A percentile compares a stretch with the other conserved stretches of the same genome.
These are phyloP conservation scores for Heterobasidion irregulare DNA, from an alignment of 1,284 basidiomycete species.

Conservation along the genomic window DNA sequence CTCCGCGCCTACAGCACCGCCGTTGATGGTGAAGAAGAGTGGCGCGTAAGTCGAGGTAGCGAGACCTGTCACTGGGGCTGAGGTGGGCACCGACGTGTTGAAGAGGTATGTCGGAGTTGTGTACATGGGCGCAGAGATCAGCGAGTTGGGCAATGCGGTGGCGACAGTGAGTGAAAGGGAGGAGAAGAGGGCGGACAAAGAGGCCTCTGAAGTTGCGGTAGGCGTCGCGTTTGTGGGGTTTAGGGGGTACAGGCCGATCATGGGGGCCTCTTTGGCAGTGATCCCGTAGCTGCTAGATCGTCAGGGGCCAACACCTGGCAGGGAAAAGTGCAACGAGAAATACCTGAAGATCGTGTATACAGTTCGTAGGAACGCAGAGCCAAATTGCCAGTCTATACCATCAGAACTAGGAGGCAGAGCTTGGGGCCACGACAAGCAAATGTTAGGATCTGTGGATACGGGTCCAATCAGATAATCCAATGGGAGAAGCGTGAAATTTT, in stretches of 20 bases:
- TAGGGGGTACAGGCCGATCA: constrained; percentile 65
- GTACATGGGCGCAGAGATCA: constrained; percentile 59
- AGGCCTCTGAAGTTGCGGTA: constrained; percentile 20
- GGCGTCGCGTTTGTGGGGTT: constrained; percentile 29
- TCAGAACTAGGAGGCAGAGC: constrained; percentile 60
- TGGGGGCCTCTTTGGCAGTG: constrained; percentile 58
- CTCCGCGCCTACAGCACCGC: constrained; percentile 6
- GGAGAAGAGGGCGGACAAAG: constrained; percentile 48
- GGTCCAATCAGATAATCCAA: constrained; percentile 80
- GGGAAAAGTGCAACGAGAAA: not conserved
- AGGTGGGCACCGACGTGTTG: constrained; percentile 54
- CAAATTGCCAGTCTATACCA: constrained; percentile 82
- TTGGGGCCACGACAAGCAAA: constrained; percentile 80
- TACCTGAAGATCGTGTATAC: constrained; percentile 82
- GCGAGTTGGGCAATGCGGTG: constrained; percentile 71
- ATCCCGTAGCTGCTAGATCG: constrained; percentile 55
- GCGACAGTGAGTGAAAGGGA: constrained; percentile 55
- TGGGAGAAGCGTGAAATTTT: constrained; percentile 64
- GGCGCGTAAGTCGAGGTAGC: constrained; percentile 64
- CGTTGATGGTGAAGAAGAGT: constrained; percentile 27
- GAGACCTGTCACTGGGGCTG: constrained; percentile 48
- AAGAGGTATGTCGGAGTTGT: constrained; percentile 64
- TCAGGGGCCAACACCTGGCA: not conserved
- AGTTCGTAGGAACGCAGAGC: constrained; percentile 72
- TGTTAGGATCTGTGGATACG: constrained; percentile 49